These are phyloP conservation scores for Mycena vulgaris DNA, from an alignment of 768 basidiomycete genomes.

Conservation along the genomic window DNA sequence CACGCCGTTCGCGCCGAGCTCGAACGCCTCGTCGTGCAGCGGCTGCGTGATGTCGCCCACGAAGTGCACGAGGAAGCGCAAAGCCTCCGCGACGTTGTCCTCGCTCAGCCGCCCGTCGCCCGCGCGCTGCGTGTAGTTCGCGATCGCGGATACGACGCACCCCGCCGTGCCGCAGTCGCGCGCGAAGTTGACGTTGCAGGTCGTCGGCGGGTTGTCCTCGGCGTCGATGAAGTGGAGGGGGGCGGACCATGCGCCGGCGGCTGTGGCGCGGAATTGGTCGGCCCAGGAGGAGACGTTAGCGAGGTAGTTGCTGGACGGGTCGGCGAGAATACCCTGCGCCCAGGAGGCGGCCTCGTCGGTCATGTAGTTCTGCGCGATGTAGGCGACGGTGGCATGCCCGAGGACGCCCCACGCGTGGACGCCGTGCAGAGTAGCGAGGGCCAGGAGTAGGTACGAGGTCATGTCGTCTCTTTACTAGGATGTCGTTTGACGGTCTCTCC, in stretches of 20 bases:
- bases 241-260: constrained; percentile 35
- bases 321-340: constrained; percentile 33
- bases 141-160: constrained; percentile 51
- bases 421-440: constrained; percentile 22
- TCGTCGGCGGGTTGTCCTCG: constrained; percentile 45
- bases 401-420: constrained; percentile 42
- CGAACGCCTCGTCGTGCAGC: constrained; percentile 47
- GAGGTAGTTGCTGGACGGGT: constrained; percentile 37
- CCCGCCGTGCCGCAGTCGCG: constrained; percentile 51
- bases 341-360: constrained; percentile 47
- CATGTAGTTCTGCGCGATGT: constrained; percentile 35
- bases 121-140: constrained; percentile 56
- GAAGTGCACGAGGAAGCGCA: constrained; percentile 52
- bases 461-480: too few species aligned
- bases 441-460: constrained; percentile 18
- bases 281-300: constrained; percentile 48
- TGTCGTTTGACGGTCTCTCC: too few species aligned
- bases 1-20: constrained; percentile 45
- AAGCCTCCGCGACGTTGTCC: constrained; percentile 50
- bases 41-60: constrained; percentile 50
- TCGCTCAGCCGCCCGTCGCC: constrained; percentile 46
- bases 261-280: constrained; percentile 6
- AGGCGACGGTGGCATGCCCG: constrained; percentile 45
- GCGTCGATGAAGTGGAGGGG: constrained; percentile 56
- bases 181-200: constrained; percentile 51